Evolutionary conservation across 805 yeast species (phyloP), one percentile per base, ranked within the genome.

Genomic region (Saccharomycopsis schoenii): DNA sequence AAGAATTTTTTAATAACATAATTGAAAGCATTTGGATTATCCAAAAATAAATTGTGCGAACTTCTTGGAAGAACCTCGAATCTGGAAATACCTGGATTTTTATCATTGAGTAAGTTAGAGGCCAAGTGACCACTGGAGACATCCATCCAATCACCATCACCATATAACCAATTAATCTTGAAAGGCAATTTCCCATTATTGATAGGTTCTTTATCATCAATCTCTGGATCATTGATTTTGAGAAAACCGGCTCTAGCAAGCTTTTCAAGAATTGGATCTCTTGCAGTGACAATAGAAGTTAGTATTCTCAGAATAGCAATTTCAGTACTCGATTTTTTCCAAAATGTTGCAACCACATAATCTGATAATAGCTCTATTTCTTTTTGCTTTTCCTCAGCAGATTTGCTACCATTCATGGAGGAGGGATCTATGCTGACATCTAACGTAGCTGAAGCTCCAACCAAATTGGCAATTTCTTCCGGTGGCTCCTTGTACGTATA

Each of bases 21-120:
- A 68, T 86, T 82, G 68, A 88, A 89, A 39, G 67, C 76, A 14
- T 68, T 64, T 24, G 80, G 77, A 65, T 87, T 86, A 67, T 89
- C 96, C 61, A 89, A 73, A 66, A 87, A 88, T 12, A 89, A 68
- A 68, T 89, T 92, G 70, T 89, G 96, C 0, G 96, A 96, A 9
- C 88, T 81, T 61, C 83, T 74, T 11, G 70, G 73, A 11, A 86
- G 70, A 36, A 77, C 69, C 9, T 65, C 63, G 3, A 73, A 69
- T 11, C 52, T 68, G 1, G 60, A 59, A 1, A 42, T 15, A 0
- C 65, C 68, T 0, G 58, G 50, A 19, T 55, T 50, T 25, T 72
- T 68, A 10, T 55, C 51, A 29, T 62, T 62, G 3, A 64, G 55
- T 14, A 4, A 62, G 11, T 62, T 54, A n/a, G 42, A 39, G n/a